Evolutionary conservation across 768 basidiomycete species (phyloP).

Genomic region (Auricularia auricula-judae): DNA sequence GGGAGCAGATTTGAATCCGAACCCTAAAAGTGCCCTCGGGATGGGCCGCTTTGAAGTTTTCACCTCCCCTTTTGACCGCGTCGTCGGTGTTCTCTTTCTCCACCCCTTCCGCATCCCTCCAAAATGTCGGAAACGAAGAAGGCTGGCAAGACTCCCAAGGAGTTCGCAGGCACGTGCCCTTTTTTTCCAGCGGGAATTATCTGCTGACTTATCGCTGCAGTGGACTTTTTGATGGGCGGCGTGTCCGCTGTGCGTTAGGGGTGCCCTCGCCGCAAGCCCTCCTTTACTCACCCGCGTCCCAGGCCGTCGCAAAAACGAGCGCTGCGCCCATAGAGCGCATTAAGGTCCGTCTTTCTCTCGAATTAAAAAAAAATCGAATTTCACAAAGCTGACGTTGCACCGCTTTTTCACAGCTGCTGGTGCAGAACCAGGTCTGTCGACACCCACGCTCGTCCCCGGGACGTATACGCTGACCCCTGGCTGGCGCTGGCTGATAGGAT

Average conservation of each 20-base stretch:
- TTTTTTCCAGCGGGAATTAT: neutral
- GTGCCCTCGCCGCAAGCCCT: constrained; percentile 9
- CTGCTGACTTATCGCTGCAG: constrained; percentile 27
- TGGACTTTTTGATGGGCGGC: constrained; percentile 95
- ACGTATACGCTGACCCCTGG: neutral
- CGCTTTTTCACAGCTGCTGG: constrained; percentile 44
- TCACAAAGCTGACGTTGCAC: neutral
- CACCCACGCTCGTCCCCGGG: neutral
- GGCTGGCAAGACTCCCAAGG: constrained; percentile 73
- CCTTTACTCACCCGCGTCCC: constrained; percentile 8
- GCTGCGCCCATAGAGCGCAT: constrained; percentile 99
- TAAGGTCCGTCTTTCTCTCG: constrained; percentile 36
- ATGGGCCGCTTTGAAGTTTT: neutral
- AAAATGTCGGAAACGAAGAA: constrained; percentile 71
- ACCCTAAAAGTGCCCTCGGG: neutral
- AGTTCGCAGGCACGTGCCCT: constrained; percentile 59
- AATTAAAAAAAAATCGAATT: neutral
- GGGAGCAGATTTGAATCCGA: neutral
- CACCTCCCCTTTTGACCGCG: neutral
- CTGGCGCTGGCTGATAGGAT: constrained; percentile 35
- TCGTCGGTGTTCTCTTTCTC: neutral
- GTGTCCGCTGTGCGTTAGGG: constrained; percentile 70
- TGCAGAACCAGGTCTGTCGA: constrained; percentile 66
- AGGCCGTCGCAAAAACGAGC: constrained; percentile 98
- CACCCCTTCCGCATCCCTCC: constrained; percentile 19